Conservation (phyloP, 169 alveolate species). For the Plasmodium gallinaceum region DNA sequence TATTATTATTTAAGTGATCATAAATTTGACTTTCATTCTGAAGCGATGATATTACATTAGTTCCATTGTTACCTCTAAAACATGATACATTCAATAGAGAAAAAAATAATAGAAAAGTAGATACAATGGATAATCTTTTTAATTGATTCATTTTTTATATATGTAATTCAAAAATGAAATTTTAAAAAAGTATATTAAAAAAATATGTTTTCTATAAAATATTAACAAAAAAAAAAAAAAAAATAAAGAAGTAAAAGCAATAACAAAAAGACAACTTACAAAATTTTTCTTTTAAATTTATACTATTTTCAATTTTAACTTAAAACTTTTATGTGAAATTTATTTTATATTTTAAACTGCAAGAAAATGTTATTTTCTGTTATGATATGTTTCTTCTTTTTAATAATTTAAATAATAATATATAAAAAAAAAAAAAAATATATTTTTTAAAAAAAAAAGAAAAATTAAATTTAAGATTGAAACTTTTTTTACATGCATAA, state of each 20-base stretch:
- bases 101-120: constrained; percentile 35
- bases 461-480: constrained; percentile 12
- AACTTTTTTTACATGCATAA: constrained; percentile 31
- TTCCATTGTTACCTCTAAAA: constrained; percentile 44
- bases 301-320: constrained; percentile 16
- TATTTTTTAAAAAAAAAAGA: constrained; percentile 3
- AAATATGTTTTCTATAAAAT: constrained; percentile 16
- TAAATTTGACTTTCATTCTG: constrained; percentile 37
- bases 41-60: constrained; percentile 32
- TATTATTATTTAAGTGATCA: constrained; percentile 37
- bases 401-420: constrained; percentile 9
- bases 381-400: constrained; percentile 20
- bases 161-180: not conserved
- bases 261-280: constrained; percentile 21
- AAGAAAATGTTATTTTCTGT: constrained; percentile 9
- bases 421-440: constrained; percentile 13
- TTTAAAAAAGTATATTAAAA: constrained; percentile 6
- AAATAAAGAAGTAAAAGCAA: not conserved
- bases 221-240: constrained; percentile 14
- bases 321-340: constrained; percentile 15
- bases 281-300: constrained; percentile 11
- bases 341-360: constrained; percentile 16
- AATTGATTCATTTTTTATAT: constrained; percentile 59
- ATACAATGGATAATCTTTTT: constrained; percentile 50
- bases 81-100: constrained; percentile 50